These are phyloP conservation scores for Cyberlindnera lachancei DNA, from an alignment of 805 yeast genomes.

Conservation along the genomic window DNA sequence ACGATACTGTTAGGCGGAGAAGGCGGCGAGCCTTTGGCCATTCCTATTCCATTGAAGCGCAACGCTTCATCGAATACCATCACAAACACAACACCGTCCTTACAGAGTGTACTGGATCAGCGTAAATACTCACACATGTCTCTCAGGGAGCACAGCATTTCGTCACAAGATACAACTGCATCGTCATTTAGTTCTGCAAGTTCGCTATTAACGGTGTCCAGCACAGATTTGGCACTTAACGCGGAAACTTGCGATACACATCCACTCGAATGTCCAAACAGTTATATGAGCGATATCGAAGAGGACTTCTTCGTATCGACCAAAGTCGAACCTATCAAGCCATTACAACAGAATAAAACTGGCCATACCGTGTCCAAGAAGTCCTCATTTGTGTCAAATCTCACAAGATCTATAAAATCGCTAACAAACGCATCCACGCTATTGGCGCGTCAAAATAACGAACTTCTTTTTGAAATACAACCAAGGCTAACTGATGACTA, in stretches of 20 bases:
- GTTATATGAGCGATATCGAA: constrained; percentile 17
- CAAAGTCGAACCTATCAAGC: constrained; percentile 3
- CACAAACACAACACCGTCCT: constrained; percentile 17
- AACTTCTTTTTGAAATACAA: constrained; percentile 19
- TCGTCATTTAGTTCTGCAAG: constrained; percentile 4
- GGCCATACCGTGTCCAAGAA: constrained; percentile 4
- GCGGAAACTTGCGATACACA: constrained; percentile 14
- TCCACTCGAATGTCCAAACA: constrained; percentile 13
- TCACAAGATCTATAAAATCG: constrained; percentile 14
- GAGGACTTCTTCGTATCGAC: constrained; percentile 13
- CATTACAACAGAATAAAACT: neutral
- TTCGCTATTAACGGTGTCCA: constrained; percentile 6
- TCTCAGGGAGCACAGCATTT: constrained; percentile 2
- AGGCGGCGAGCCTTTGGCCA: constrained; percentile 11
- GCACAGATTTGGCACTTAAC: constrained; percentile 10
- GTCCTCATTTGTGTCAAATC: constrained; percentile 18
- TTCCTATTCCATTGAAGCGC: constrained; percentile 15
- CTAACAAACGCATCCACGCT: constrained; percentile 10
- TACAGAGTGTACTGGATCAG: constrained; percentile 19
- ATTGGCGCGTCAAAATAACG: constrained; percentile 10
- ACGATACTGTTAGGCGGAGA: neutral
- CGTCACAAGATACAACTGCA: constrained; percentile 4
- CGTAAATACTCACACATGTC: constrained; percentile 7
- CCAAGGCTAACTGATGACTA: constrained; percentile 22
- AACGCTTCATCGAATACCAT: constrained; percentile 2